These are phyloP conservation scores for Metschnikowia peoriensis DNA, from an alignment of 805 yeast species.

Conservation along the genomic window DNA sequence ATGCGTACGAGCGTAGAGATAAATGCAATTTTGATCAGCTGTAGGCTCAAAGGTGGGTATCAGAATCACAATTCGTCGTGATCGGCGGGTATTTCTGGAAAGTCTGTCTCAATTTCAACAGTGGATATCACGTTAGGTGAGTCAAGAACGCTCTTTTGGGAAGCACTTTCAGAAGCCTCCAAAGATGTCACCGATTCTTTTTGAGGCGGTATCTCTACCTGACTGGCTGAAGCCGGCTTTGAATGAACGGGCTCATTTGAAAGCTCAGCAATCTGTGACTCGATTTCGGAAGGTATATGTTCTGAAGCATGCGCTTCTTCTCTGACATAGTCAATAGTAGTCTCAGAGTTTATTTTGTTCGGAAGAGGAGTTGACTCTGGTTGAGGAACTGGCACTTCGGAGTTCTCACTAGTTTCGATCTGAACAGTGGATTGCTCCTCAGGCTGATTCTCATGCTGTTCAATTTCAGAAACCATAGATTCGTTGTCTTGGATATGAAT, in stretches of 20 bases:
- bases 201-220: neutral
- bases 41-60: neutral
- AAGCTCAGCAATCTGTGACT: neutral
- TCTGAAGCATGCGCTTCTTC: neutral
- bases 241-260: neutral
- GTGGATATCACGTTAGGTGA: constrained; percentile 1
- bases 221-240: neutral
- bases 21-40: neutral
- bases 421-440: neutral
- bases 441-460: neutral
- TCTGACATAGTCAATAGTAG: neutral
- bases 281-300: neutral
- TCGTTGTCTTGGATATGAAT: neutral
- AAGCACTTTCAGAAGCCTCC: neutral
- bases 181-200: neutral
- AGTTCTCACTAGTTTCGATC: neutral
- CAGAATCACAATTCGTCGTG: constrained; percentile 7
- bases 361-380: neutral
- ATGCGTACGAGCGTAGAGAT: neutral
- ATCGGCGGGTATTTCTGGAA: neutral
- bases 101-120: neutral
- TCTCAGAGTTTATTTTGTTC: neutral
- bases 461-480: neutral
- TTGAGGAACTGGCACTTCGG: neutral
- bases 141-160: neutral